These are phyloP conservation scores for Metarhizium robertsii DNA, from an alignment of 2,329 filamentous ascomycete genomes.

Conservation along the genomic window DNA sequence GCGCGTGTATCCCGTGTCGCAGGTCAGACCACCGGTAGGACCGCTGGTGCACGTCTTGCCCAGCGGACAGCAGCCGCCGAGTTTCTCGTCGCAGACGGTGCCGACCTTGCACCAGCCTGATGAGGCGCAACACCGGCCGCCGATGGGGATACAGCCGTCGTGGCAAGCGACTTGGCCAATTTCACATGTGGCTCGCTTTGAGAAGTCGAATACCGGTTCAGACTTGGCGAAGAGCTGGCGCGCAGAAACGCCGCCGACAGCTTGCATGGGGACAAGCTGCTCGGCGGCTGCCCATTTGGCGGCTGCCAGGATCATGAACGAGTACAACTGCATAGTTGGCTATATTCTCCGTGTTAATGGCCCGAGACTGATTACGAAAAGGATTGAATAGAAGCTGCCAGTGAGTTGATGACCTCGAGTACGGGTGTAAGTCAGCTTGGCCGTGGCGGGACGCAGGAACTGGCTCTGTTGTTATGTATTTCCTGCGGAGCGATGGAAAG, in stretches of 20 bases:
- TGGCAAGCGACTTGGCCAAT: neutral
- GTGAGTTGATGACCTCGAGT: too few species aligned
- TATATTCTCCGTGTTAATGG: neutral
- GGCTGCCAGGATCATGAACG: neutral
- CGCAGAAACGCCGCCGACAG: neutral
- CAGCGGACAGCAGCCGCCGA: neutral
- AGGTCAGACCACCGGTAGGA: neutral
- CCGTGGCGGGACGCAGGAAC: too few species aligned
- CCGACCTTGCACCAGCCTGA: neutral
- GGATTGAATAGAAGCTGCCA: too few species aligned
- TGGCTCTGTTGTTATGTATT: too few species aligned
- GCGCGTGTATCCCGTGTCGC: neutral
- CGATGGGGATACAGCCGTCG: conserved; percentile 1
- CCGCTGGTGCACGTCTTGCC: neutral
- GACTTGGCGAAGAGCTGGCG: neutral
- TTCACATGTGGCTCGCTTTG: neutral
- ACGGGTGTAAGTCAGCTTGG: too few species aligned
- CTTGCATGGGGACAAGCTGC: neutral
- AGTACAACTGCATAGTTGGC: neutral
- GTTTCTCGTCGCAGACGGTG: neutral
- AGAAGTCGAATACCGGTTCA: neutral
- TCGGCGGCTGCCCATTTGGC: neutral
- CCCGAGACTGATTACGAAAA: too few species aligned
- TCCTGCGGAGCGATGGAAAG: too few species aligned
- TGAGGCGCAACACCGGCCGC: neutral